Evolutionary conservation across 768 basidiomycete species (phyloP).

Genomic region (Calvatia gigantea): DNA sequence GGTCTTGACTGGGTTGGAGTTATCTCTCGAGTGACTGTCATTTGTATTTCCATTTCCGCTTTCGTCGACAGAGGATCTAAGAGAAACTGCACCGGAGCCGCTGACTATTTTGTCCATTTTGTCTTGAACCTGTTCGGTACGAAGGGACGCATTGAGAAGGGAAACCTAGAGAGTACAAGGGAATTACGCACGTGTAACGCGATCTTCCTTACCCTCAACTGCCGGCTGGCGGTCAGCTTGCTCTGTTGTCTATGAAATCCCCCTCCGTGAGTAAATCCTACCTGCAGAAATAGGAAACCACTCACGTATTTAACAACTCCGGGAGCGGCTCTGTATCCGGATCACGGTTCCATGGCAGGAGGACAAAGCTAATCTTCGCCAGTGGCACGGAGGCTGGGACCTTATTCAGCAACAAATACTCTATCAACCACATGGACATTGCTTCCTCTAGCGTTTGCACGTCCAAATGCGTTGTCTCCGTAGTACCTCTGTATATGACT

Average conservation of each 20-base stretch:
- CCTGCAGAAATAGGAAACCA: conserved; percentile 14
- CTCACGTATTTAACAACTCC: conserved; percentile 83
- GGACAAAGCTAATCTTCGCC: conserved; percentile 84
- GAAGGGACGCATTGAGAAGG: background rate
- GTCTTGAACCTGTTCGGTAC: conserved; percentile 67
- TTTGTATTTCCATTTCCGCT: conserved; percentile 20
- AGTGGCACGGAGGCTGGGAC: conserved; percentile 43
- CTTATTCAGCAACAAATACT: conserved; percentile 76
- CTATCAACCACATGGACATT: conserved; percentile 86
- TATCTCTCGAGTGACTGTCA: conserved; percentile 16
- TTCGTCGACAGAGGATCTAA: conserved; percentile 36
- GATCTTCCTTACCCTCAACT: conserved; percentile 83
- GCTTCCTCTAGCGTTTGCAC: conserved; percentile 57
- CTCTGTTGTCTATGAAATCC: conserved; percentile 55
- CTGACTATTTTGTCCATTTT: conserved; percentile 62
- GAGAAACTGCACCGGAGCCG: conserved; percentile 25
- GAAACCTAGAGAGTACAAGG: background rate
- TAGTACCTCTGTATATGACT: conserved; percentile 72
- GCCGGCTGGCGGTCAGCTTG: conserved; percentile 85
- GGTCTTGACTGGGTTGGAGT: background rate
- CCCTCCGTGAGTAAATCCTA: conserved; percentile 1
- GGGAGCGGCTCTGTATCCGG: conserved; percentile 61
- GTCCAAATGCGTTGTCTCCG: conserved; percentile 46
- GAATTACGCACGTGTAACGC: conserved; percentile 62
- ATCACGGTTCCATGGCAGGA: conserved; percentile 74